Conservation (phyloP, 306 rosid species). For the Dalbergia cochinchinensis region DNA sequence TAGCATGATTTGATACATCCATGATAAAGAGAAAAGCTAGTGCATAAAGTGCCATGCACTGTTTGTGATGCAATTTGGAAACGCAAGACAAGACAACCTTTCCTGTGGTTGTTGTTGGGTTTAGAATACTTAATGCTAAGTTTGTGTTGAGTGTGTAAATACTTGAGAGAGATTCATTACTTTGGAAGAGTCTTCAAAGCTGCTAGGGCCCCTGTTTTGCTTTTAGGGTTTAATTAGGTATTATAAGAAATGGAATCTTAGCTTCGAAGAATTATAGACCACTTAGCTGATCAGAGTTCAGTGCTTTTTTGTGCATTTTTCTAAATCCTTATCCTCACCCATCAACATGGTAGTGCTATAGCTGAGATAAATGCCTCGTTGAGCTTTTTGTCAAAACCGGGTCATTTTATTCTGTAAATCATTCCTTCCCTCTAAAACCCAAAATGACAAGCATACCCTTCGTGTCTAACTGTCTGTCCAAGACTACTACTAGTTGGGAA, state of each 20-base stretch:
- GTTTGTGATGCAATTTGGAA: neutral
- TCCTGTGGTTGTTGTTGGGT: neutral
- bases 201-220: neutral
- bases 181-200: neutral
- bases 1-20: constrained; percentile 19
- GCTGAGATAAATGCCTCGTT: neutral
- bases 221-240: neutral
- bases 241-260: neutral
- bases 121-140: neutral
- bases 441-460: no score
- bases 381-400: constrained; percentile 12
- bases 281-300: neutral
- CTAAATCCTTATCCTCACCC: neutral
- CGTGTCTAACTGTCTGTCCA: neutral
- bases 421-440: no score
- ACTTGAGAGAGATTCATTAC: neutral
- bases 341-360: constrained; percentile 4
- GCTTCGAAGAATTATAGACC: constrained; percentile 6
- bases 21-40: neutral
- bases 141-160: neutral
- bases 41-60: constrained; percentile 17
- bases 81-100: neutral
- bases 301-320: neutral
- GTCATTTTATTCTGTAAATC: neutral
- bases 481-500: neutral